These are phyloP conservation scores for Saturnispora kantuleensis DNA, from an alignment of 805 yeast species.

Conservation along the genomic window DNA sequence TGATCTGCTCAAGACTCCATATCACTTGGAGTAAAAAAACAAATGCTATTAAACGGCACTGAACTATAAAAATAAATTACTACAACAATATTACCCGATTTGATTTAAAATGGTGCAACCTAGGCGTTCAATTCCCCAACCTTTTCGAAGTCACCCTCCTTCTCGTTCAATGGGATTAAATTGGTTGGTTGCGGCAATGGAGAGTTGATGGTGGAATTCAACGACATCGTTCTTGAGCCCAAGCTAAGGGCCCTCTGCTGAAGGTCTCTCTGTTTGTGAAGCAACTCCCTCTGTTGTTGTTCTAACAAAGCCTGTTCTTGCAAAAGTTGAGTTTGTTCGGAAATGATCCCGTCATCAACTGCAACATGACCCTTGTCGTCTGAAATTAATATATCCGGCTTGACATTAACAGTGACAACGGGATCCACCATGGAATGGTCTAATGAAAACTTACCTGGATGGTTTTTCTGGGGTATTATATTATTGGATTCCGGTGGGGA, in stretches of 20 bases:
- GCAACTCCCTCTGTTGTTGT: constrained; percentile 12
- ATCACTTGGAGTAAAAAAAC: too few relatives aligned
- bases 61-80: neutral
- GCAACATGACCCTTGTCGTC: neutral
- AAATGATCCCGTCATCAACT: neutral
- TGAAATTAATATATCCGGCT: neutral
- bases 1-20: too few relatives aligned
- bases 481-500: constrained; percentile 3
- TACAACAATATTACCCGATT: neutral
- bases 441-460: constrained; percentile 7
- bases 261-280: constrained; percentile 12
- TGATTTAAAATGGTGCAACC: neutral
- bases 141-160: constrained; percentile 11
- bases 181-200: neutral
- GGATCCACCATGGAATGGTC: constrained; percentile 6
- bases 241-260: constrained; percentile 13
- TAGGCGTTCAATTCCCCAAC: constrained; percentile 17
- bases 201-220: constrained; percentile 5
- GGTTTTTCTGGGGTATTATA: neutral
- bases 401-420: constrained; percentile 11
- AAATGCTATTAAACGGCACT: too few relatives aligned
- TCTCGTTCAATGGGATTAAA: constrained; percentile 6
- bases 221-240: constrained; percentile 7
- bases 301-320: constrained; percentile 13
- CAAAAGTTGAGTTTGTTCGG: constrained; percentile 9